phyloP scores from a whole-genome alignment of 1,139 yeast genomes.

The Suhomyces bolitotheri region DNA sequence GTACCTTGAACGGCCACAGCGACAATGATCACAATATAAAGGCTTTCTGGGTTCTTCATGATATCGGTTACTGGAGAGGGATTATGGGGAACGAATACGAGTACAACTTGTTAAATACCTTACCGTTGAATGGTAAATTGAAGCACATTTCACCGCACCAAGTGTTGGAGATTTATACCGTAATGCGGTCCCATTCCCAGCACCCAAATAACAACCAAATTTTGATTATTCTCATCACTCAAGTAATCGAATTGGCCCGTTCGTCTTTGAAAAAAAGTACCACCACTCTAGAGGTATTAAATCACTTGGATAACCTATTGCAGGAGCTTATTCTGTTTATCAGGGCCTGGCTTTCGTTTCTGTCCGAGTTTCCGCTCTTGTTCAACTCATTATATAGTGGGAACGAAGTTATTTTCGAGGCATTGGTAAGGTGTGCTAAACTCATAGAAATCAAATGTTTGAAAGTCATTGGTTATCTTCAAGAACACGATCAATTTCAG shows the following conservation, averaged over 20 bases:
- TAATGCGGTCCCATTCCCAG: slow-evolving; percentile 21
- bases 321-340: slow-evolving; percentile 16
- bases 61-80: slow-evolving; percentile 34
- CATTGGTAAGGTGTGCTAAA: slow-evolving; percentile 17
- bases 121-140: slow-evolving; percentile 19
- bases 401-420: slow-evolving; percentile 33
- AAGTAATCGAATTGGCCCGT: slow-evolving; percentile 11
- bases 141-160: slow-evolving; percentile 1
- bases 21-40: slow-evolving; percentile 12
- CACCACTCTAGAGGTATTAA: slow-evolving; percentile 13
- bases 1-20: slow-evolving; percentile 21
- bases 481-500: not conserved
- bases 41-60: slow-evolving; percentile 32
- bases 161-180: slow-evolving; percentile 12
- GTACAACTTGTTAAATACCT: slow-evolving; percentile 21
- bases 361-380: slow-evolving; percentile 19
- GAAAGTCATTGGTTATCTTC: slow-evolving; percentile 4
- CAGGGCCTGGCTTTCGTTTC: slow-evolving; percentile 32
- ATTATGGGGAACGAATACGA: slow-evolving; percentile 22
- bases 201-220: slow-evolving; percentile 29
- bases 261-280: slow-evolving; percentile 1
- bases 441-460: slow-evolving; percentile 13
- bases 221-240: slow-evolving; percentile 20
- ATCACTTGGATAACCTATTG: slow-evolving; percentile 14
- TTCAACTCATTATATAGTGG: slow-evolving; percentile 35